Evolutionary conservation across 1,284 basidiomycete genomes (phyloP).

Genomic region (Gymnopus androsaceus): DNA sequence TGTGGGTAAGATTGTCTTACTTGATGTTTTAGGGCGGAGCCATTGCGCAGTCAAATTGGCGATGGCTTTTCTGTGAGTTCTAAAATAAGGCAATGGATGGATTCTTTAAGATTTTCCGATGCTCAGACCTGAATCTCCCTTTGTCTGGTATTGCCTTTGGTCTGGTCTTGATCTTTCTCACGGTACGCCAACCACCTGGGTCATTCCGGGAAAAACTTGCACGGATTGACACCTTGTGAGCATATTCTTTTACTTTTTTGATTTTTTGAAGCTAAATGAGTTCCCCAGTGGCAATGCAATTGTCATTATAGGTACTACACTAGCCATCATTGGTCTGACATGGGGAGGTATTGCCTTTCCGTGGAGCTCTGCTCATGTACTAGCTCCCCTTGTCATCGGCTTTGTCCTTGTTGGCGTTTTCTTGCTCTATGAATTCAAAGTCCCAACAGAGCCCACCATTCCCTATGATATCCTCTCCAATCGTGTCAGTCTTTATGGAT

Average conservation of each 20-base stretch:
- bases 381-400: slow-evolving; percentile 21
- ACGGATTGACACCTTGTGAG: slow-evolving; percentile 28
- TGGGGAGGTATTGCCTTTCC: slow-evolving; percentile 23
- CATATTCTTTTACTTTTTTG: too few relatives aligned
- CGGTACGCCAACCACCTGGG: slow-evolving; percentile 29
- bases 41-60: not conserved
- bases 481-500: not conserved
- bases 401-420: slow-evolving; percentile 14
- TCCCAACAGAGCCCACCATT: not conserved
- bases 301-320: slow-evolving; percentile 14
- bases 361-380: slow-evolving; percentile 22
- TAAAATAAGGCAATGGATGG: too few relatives aligned
- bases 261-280: not conserved
- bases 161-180: slow-evolving; percentile 30
- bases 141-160: slow-evolving; percentile 28
- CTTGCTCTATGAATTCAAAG: slow-evolving; percentile 19
- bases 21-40: not conserved
- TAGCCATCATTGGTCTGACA: slow-evolving; percentile 18
- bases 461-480: not conserved
- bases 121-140: slow-evolving; percentile 33
- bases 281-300: slow-evolving; percentile 6
- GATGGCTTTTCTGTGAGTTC: not conserved
- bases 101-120: too few relatives aligned
- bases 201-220: slow-evolving; percentile 22
- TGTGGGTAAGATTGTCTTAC: too few relatives aligned